phyloP scores from a whole-genome alignment of 768 basidiomycete species.

The Collybiopsis confluens region DNA sequence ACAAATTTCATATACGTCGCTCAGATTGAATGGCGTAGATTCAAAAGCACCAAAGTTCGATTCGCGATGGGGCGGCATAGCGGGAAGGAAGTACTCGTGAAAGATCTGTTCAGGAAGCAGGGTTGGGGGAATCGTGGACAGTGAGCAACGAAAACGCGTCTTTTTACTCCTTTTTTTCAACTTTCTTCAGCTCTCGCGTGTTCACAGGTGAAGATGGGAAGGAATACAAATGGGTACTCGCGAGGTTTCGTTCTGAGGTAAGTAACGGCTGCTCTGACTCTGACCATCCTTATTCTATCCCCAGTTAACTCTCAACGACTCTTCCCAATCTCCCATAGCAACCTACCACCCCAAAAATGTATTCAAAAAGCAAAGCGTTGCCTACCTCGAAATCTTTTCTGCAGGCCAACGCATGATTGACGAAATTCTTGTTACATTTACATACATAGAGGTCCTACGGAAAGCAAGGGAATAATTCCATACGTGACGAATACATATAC shows the following conservation, averaged over 20 bases:
- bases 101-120: slow-evolving; percentile 21
- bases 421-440: neutral
- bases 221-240: slow-evolving; percentile 19
- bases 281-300: slow-evolving; percentile 9
- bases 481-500: too few species aligned
- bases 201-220: slow-evolving; percentile 20
- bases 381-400: neutral
- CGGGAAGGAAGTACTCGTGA: slow-evolving; percentile 20
- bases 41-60: slow-evolving; percentile 24
- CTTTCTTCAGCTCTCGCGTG: slow-evolving; percentile 8
- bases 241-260: neutral
- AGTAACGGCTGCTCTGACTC: slow-evolving; percentile 4
- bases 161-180: neutral
- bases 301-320: slow-evolving; percentile 13
- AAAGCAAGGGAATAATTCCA: too few species aligned
- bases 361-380: neutral
- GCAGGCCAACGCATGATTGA: neutral
- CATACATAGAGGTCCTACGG: too few species aligned
- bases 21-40: slow-evolving; percentile 27
- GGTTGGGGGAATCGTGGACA: slow-evolving; percentile 18
- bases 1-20: slow-evolving; percentile 16
- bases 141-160: slow-evolving; percentile 11
- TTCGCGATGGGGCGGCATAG: slow-evolving; percentile 11
- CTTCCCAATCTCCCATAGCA: slow-evolving; percentile 14
- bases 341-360: neutral